Evolutionary conservation across 257 asterid species (phyloP).

Genomic region (Solanum dulcamara): DNA sequence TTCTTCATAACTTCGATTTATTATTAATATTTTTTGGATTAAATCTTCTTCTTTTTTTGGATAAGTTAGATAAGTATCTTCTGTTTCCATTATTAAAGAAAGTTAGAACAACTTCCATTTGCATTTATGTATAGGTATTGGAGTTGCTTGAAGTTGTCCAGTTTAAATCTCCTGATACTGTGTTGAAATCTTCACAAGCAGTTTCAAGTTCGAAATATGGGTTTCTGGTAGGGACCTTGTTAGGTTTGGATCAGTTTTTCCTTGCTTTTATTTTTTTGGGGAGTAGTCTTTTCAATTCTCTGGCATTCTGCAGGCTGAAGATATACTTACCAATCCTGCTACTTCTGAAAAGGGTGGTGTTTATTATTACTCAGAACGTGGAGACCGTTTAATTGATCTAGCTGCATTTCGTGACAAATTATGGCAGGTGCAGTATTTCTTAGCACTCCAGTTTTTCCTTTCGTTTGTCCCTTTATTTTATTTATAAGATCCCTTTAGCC

Average conservation of each 20-base stretch:
- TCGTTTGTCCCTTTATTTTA: background rate
- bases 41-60: background rate
- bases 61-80: background rate
- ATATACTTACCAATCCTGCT: conserved; percentile 56
- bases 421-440: conserved; percentile 63
- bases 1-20: background rate
- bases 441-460: background rate
- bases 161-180: conserved; percentile 68
- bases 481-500: background rate
- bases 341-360: conserved; percentile 50
- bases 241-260: background rate
- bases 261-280: background rate
- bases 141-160: conserved; percentile 81
- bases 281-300: background rate
- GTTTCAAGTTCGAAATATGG: conserved; percentile 56
- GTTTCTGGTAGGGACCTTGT: conserved; percentile 50
- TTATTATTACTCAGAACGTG: conserved; percentile 86
- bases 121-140: conserved; percentile 37
- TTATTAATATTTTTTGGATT: background rate
- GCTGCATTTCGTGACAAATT: conserved; percentile 70
- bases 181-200: conserved; percentile 55
- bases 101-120: background rate
- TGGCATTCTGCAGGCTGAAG: conserved; percentile 51
- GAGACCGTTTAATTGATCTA: conserved; percentile 85
- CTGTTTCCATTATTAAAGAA: background rate